These are phyloP conservation scores for Pichia sp. DNA, from an alignment of 1,139 yeast genomes.

Conservation along the genomic window DNA sequence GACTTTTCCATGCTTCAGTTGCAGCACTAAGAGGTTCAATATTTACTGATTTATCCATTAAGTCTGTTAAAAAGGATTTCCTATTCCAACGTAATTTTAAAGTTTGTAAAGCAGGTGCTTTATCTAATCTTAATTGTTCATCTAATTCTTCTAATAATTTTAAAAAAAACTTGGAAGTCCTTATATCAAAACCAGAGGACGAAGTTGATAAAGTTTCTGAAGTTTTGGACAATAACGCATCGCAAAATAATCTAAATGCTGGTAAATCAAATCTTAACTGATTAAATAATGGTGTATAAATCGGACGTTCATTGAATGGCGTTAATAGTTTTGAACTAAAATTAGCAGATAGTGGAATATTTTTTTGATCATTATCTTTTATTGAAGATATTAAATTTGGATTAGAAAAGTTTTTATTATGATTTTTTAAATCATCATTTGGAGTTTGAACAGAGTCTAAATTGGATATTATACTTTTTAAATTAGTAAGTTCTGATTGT, in stretches of 20 bases:
- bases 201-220: neutral
- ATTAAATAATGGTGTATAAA: constrained; percentile 50
- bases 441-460: neutral
- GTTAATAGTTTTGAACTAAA: constrained; percentile 18
- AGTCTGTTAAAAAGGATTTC: constrained; percentile 51
- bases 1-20: constrained; percentile 56
- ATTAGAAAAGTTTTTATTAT: neutral
- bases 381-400: neutral
- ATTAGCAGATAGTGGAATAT: constrained; percentile 11
- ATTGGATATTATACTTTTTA: constrained; percentile 49
- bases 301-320: constrained; percentile 20
- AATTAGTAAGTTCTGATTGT: constrained; percentile 62
- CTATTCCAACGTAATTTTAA: constrained; percentile 42
- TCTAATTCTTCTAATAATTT: constrained; percentile 74
- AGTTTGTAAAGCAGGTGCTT: constrained; percentile 42
- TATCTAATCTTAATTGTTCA: constrained; percentile 54
- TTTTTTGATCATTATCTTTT: neutral
- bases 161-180: constrained; percentile 57
- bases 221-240: constrained; percentile 7
- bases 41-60: constrained; percentile 74
- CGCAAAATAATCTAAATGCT: constrained; percentile 25
- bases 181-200: constrained; percentile 20
- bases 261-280: constrained; percentile 54
- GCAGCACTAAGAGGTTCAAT: constrained; percentile 86
- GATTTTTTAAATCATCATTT: neutral